phyloP scores from a whole-genome alignment of 208 protist species.

The Acanthamoeba royreba region DNA sequence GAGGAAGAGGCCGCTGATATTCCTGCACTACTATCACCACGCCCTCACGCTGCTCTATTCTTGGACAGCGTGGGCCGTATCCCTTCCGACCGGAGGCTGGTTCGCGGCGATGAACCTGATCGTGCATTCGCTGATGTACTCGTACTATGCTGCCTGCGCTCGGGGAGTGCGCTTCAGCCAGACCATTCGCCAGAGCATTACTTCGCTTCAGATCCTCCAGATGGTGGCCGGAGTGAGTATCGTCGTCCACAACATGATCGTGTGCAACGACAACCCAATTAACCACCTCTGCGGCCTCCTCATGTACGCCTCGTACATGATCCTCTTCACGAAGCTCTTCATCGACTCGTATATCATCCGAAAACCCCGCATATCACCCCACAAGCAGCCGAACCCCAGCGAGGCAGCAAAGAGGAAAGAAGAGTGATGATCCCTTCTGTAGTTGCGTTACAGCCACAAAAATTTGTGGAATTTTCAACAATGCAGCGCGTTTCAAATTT shows the following conservation, averaged over 20 bases:
- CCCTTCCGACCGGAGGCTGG: constrained; percentile 52
- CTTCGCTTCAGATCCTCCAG: constrained; percentile 76
- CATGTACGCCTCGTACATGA: constrained; percentile 91
- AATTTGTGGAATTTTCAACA: too few relatives aligned
- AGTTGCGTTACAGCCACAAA: too few relatives aligned
- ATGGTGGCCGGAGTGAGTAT: constrained; percentile 77
- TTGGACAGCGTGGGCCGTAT: constrained; percentile 63
- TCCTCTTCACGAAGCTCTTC: constrained; percentile 87
- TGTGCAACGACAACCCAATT: neutral
- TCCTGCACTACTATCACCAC: constrained; percentile 89
- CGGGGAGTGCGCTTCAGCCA: constrained; percentile 56
- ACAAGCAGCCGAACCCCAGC: too few relatives aligned
- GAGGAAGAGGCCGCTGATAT: constrained; percentile 77
- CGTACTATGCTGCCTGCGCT: constrained; percentile 88
- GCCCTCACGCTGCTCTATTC: constrained; percentile 88
- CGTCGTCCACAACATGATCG: constrained; percentile 40
- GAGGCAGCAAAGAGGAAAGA: too few relatives aligned
- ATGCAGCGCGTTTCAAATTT: too few relatives aligned
- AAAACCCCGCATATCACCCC: too few relatives aligned
- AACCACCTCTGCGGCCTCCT: constrained; percentile 74
- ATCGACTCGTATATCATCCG: constrained; percentile 73
- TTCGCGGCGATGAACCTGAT: constrained; percentile 91
- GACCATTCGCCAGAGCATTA: neutral
- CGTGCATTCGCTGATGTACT: constrained; percentile 94
- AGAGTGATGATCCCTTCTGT: too few relatives aligned